phyloP scores from a whole-genome alignment of 1,284 basidiomycete genomes.

The Trametes pubescens region DNA sequence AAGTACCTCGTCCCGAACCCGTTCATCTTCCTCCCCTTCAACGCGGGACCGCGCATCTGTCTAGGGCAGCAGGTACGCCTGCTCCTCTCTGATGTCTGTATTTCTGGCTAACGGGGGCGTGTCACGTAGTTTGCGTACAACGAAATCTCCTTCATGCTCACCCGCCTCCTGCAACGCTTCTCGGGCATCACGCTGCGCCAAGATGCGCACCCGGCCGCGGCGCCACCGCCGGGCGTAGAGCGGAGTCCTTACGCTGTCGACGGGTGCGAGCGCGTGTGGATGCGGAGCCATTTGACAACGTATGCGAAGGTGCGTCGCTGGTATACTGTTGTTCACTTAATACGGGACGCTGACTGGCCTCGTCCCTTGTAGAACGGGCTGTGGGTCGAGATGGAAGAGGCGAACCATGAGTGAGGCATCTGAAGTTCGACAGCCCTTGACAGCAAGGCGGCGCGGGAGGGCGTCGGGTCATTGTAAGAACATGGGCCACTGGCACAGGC shows the following conservation, averaged over 20 bases:
- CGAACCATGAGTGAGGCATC: slow-evolving; percentile 5
- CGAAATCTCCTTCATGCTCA: slow-evolving; percentile 71
- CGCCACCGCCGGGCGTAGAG: slow-evolving; percentile 34
- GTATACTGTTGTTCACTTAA: not conserved
- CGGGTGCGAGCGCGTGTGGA: slow-evolving; percentile 58
- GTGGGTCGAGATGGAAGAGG: slow-evolving; percentile 32
- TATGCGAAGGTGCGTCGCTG: slow-evolving; percentile 52
- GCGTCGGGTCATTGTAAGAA: too few species aligned
- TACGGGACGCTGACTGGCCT: not conserved
- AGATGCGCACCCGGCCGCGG: slow-evolving; percentile 46
- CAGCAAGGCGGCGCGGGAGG: too few species aligned
- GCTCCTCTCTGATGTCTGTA: not conserved
- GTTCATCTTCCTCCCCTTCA: slow-evolving; percentile 59
- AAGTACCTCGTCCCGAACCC: slow-evolving; percentile 50
- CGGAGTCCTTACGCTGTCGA: slow-evolving; percentile 40
- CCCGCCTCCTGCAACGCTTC: slow-evolving; percentile 70
- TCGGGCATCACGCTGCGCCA: slow-evolving; percentile 51
- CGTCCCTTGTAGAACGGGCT: slow-evolving; percentile 27
- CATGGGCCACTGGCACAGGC: too few species aligned
- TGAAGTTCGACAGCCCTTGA: too few species aligned
- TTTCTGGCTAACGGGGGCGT: not conserved
- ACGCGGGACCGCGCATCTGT: slow-evolving; percentile 58
- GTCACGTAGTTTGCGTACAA: slow-evolving; percentile 68
- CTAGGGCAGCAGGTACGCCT: slow-evolving; percentile 52
- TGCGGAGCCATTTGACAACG: slow-evolving; percentile 65